phyloP scores from a whole-genome alignment of 257 asterid species.

The Echites panduratus region DNA sequence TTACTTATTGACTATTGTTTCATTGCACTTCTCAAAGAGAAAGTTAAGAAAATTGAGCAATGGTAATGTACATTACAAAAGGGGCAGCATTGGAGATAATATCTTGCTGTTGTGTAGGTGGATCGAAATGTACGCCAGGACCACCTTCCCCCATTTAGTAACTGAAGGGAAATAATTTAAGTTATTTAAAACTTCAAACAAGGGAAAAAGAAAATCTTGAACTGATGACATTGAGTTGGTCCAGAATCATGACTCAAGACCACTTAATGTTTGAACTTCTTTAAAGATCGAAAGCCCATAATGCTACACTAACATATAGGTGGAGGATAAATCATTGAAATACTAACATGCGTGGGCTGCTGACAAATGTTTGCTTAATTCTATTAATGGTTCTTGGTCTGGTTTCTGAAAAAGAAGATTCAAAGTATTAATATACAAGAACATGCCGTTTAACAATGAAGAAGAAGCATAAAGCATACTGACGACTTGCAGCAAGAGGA shows the following conservation, averaged over 20 bases:
- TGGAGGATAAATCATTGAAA: conserved; percentile 10
- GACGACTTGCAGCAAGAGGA: conserved; percentile 26
- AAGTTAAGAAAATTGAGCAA: conserved; percentile 1
- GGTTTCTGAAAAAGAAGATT: conserved; percentile 12
- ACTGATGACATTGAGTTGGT: not conserved
- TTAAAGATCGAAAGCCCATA: not conserved
- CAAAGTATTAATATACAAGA: conserved; percentile 21
- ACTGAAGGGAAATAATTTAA: conserved; percentile 13
- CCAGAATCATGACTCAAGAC: conserved; percentile 1
- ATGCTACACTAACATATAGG: not conserved
- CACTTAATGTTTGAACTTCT: not conserved
- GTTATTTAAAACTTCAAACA: conserved; percentile 3
- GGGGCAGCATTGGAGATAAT: not conserved
- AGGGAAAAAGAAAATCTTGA: not conserved
- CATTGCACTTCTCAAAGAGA: not conserved
- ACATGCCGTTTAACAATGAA: conserved; percentile 19
- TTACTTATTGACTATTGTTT: conserved; percentile 2
- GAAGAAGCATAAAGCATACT: conserved; percentile 19
- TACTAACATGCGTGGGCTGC: conserved; percentile 13
- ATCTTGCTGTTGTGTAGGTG: conserved; percentile 5
- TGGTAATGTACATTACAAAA: not conserved
- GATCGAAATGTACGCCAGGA: conserved; percentile 8
- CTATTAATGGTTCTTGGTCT: conserved; percentile 20
- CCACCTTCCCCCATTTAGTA: conserved; percentile 7
- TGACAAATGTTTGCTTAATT: conserved; percentile 12